Percentiles rank a stretch among this genome's conserved stretches.
These are phyloP conservation scores for Melaleuca quinquenervia DNA, from an alignment of 345 rosid species.

Conservation along the genomic window DNA sequence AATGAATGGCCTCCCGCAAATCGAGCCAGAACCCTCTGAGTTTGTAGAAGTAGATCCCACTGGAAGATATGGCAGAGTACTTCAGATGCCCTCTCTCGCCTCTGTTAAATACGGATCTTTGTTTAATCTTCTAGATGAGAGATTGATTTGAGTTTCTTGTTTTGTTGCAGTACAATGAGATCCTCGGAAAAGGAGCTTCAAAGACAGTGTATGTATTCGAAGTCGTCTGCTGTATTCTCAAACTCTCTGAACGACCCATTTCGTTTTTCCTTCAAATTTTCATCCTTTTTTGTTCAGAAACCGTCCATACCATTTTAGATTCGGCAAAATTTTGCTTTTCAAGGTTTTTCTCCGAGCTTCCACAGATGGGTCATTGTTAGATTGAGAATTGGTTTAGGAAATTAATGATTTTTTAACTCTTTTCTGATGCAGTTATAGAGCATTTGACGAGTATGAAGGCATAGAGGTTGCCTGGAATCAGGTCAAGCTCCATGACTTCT, in stretches of 20 bases:
- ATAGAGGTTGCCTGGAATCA: constrained; percentile 99
- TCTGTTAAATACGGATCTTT: neutral
- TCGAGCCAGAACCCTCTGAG: constrained; percentile 42
- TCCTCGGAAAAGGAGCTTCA: constrained; percentile 97
- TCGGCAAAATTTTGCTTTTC: neutral
- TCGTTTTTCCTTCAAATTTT: constrained; percentile 8
- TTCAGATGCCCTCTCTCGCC: neutral
- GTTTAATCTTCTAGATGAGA: neutral
- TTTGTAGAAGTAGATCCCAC: constrained; percentile 97
- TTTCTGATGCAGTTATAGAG: constrained; percentile 61
- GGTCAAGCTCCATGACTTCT: constrained; percentile 86
- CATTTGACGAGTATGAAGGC: constrained; percentile 88
- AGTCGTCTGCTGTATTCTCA: constrained; percentile 2
- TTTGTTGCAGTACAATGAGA: constrained; percentile 66
- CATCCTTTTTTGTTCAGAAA: neutral
- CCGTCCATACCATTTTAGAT: neutral
- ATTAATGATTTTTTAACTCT: constrained; percentile 15
- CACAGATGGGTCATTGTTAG: constrained; percentile 7
- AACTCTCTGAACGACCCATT: constrained; percentile 7
- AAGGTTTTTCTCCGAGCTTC: neutral
- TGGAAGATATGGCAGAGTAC: constrained; percentile 96
- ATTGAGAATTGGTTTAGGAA: constrained; percentile 10
- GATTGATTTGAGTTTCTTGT: neutral
- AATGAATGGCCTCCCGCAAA: constrained; percentile 54
- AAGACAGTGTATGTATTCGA: constrained; percentile 70